Base-by-base conservation (phyloP, 148 eudicot genomes). In the Nepenthes gracilis region DNA sequence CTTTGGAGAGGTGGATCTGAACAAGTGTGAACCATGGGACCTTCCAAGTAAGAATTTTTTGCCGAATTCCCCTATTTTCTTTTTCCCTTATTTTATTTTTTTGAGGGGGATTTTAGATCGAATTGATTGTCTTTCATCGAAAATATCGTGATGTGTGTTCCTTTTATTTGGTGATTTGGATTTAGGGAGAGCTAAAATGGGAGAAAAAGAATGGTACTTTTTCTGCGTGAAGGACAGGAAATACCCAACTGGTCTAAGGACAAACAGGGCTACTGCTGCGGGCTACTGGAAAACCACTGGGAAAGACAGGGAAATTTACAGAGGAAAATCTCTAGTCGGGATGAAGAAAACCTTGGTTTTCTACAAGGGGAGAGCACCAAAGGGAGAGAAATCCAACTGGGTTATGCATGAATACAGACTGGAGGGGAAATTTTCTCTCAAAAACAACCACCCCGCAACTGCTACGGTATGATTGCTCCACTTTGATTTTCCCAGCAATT, bases 201-300 rank as follows among this genome's bases (percentile, higher is more conserved):
- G 85, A 32, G 82, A 78, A 55, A 78, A 78, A 14, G 82, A 77
- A 54, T 78, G 72, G 72, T 81, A 67, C 72, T 81, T 81, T 64
- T 81, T 75, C 14, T 78, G 74, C 67, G 75, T 67, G 48, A 72
- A 80, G 54, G 82, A 81, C 59, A 65, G 82, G 45, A 81, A 81
- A 70, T 45, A 45, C 48, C 48, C 48, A 45, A 45, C 48, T 45
- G 48, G 48, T 5, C 0, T 45, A 5, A 45, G 85, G 47, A 78
- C 85, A 3, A 81, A 81, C 34, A 54, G 85, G 49, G 82, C 82
- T 2, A 81, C 85, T 0, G 80, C 70, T 53, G 64, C 82, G 0
- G 85, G 85, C 15, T 81, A 81, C 35, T 81, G 85, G 85, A 81
- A 78, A 62, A 82, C 85, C 1, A 81, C 85, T 3, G 85, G 85